Base-by-base conservation (phyloP, 2,329 filamentous ascomycete species). In the Zalaria obscura region DNA sequence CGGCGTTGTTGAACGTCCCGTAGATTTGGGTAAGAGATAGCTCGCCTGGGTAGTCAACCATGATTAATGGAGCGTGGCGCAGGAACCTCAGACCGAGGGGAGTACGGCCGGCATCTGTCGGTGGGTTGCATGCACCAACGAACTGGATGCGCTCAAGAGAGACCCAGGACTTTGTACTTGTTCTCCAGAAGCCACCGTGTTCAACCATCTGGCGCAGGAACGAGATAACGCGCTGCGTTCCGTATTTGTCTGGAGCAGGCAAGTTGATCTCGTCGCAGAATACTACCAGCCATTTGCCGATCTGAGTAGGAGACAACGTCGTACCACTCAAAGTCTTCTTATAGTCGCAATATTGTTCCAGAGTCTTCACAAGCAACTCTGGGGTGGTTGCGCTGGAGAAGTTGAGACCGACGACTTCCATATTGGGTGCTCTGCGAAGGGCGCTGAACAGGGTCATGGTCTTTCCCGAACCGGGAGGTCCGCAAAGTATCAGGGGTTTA, bases 241-340 rank as follows among this genome's bases (percentile, higher is more conserved):
- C 89, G 59, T 99, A 99, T 54, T 87, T 89, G 65, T 99, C 91
- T 3, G 91, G 91, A 4, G 91, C 89, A 5, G 91, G 91, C 69
- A 99, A 72, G 63, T 99, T 99, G 67, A 99, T 98, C 61, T 99
- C 91, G 59, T 99, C 91, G 55, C 91, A 99, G 72, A 99, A 99
- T 47, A 99, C 78, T 36, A 99, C 89, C 32, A 99, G 73, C 91
- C 91, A 99, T 51, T 89, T 81, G 25, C 91, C 91, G 52, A 98
- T 93, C 59, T 98, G 93, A 5, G 83, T 93, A 0, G 91, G 91
- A 25, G 89, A 93, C 49, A 99, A 81, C 54, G 95, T 83, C 18
- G 96, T 87, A 35, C 91, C 91, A 57, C 91, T 96, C 38, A 96
- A 69, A 0, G 91, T 96, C 74, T 98, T 98, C 69, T 89, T 93